Evolutionary conservation across 306 rosid genomes (phyloP), one percentile per base, ranked within the genome.

Genomic region (Inga leiocalycina): DNA sequence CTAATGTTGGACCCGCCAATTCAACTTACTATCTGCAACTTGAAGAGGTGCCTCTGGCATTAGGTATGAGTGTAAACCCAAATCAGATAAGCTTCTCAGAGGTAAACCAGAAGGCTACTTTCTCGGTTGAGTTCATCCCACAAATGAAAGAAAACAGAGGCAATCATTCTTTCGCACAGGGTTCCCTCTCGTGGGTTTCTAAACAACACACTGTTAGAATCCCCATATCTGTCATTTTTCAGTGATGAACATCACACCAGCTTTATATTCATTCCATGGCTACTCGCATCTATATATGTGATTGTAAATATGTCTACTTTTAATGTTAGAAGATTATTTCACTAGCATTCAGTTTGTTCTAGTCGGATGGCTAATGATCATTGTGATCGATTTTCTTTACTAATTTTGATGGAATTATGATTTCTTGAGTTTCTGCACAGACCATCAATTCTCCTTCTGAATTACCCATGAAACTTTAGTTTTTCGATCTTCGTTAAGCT

Each of bases 181-280:
- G 97, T 6, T 82, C 84, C 34, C n/a, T 90, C 71, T 84, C 41
- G 0, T 90, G 97, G 97, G 75, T 73, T 4, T 91, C 93, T 67
- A 82, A 85, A n/a, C 32, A 57, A 27, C 77, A 90, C 65, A 22
- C 74, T 10, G 91, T 86, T 74, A 85, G 87, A 49, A 84, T 67
- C 48, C 93, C 85, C 54, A 85, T 92, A 32, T 34, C 91, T 52
- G 79, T 87, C 64, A 80, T 82, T 46, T 86, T 77, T 80, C 52
- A 75, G 77, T 86, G 79, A 85, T 27, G 51, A 8, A 27, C 35
- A 8, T 43, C 5, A 37, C 27, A 7, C 70, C 35, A 35, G 56
- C 39, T 2, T 1, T 10, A 59, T 10, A 48, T 71, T 70, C 8
- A 46, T 70, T 59, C 74, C 32, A 61, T 35, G 16, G 67, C 8